phyloP scores from a whole-genome alignment of 176 grass and related monocot species.

The Musa troglodytarum region DNA sequence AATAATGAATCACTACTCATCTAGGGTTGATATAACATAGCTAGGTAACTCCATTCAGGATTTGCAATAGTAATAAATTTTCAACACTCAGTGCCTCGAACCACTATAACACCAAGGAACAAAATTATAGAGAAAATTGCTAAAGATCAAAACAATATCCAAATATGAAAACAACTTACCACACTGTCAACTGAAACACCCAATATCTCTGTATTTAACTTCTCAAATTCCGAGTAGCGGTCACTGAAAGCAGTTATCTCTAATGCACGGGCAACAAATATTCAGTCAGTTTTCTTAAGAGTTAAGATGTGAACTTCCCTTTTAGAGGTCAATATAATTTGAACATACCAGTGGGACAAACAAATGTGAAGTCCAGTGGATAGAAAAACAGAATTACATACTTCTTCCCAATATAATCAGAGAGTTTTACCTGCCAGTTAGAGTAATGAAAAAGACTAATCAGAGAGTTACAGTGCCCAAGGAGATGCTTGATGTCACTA shows the following conservation, averaged over 20 bases:
- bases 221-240: constrained; percentile 54
- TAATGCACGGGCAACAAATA: constrained; percentile 14
- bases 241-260: constrained; percentile 87
- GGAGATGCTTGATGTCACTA: neutral
- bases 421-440: constrained; percentile 68
- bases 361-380: constrained; percentile 81
- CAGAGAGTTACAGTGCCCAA: neutral
- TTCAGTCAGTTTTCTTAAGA: neutral
- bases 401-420: constrained; percentile 78
- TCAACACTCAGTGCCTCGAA: no score
- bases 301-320: neutral
- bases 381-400: constrained; percentile 82
- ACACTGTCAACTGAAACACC: constrained; percentile 74
- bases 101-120: neutral
- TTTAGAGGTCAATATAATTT: neutral
- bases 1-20: no score
- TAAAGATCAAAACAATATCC: neutral
- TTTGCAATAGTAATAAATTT: no score
- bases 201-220: constrained; percentile 68
- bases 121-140: neutral
- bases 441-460: constrained; percentile 1
- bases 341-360: constrained; percentile 63
- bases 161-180: constrained; percentile 39
- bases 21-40: no score
- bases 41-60: no score